Percentiles rank a stretch among this genome's conserved stretches.
phyloP scores from a whole-genome alignment of 2,329 filamentous ascomycete genomes.

The Fusarium clavum region DNA sequence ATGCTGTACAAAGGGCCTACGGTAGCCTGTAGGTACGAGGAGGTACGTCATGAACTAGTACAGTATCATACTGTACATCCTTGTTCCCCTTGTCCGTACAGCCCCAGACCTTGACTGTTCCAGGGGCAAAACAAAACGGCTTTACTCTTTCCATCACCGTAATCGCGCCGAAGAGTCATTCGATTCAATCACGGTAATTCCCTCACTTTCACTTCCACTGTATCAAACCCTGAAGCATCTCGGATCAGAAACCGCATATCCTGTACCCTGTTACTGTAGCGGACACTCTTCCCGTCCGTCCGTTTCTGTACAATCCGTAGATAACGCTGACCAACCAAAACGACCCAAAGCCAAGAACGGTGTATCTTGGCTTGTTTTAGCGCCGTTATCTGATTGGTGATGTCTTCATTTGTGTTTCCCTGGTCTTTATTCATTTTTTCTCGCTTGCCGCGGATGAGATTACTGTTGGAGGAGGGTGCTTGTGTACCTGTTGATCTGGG shows the following conservation, averaged over 20 bases:
- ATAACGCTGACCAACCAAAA: constrained; percentile 25
- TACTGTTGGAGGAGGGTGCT: not conserved
- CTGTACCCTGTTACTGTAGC: not conserved
- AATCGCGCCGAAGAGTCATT: constrained; percentile 3
- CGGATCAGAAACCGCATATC: constrained; percentile 5
- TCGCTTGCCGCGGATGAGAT: constrained; percentile 34
- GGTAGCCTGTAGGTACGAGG: no score
- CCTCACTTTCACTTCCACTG: not conserved
- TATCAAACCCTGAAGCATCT: not conserved
- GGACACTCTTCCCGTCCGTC: constrained; percentile 18
- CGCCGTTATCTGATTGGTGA: constrained; percentile 39
- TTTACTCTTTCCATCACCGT: constrained; percentile 23
- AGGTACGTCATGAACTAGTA: constrained; percentile 32
- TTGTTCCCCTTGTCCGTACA: constrained; percentile 3
- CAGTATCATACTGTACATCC: not conserved
- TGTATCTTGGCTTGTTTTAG: constrained; percentile 14
- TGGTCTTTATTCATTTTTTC: not conserved
- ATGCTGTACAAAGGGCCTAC: no score
- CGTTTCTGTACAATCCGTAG: constrained; percentile 22
- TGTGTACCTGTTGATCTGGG: constrained; percentile 30
- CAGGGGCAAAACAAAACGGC: constrained; percentile 26
- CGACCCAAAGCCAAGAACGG: constrained; percentile 7
- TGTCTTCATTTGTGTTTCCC: constrained; percentile 8
- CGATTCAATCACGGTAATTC: constrained; percentile 11
- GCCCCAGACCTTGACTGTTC: constrained; percentile 1